phyloP scores from a whole-genome alignment of 768 basidiomycete species.

The Chalciporus pseudorubinellus region DNA sequence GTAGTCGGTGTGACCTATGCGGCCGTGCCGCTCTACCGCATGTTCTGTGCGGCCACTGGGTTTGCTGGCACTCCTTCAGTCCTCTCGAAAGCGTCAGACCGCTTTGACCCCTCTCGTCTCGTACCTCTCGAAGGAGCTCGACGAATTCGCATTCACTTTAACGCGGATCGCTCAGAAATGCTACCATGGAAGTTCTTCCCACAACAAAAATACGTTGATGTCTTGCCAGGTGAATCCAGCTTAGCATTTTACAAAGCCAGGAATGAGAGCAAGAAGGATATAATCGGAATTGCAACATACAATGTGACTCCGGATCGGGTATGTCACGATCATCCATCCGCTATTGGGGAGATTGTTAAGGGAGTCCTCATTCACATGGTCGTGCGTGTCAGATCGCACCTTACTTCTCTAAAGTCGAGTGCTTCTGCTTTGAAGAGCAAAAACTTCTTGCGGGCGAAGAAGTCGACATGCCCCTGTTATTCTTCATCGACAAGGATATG shows the following conservation, averaged over 20 bases:
- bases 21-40: slow-evolving; percentile 94
- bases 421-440: slow-evolving; percentile 99
- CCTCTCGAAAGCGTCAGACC: slow-evolving; percentile 55
- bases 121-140: slow-evolving; percentile 66
- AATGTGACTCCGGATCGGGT: slow-evolving; percentile 98
- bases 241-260: slow-evolving; percentile 95
- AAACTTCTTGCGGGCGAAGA: slow-evolving; percentile 92
- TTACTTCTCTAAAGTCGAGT: slow-evolving; percentile 99
- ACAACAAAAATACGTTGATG: slow-evolving; percentile 84
- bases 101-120: slow-evolving; percentile 82
- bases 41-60: slow-evolving; percentile 97
- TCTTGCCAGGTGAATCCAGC: slow-evolving; percentile 93
- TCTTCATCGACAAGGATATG: slow-evolving; percentile 98
- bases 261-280: slow-evolving; percentile 79
- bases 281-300: slow-evolving; percentile 98
- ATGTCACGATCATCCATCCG: slow-evolving; percentile 24
- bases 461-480: slow-evolving; percentile 96
- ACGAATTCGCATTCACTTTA: slow-evolving; percentile 93
- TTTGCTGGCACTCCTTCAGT: slow-evolving; percentile 95
- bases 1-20: slow-evolving; percentile 91
- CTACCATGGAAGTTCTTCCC: slow-evolving; percentile 94
- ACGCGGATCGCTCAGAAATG: slow-evolving; percentile 85
- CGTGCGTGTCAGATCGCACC: slow-evolving; percentile 72
- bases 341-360: background rate
- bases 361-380: background rate